Percentiles rank a stretch among this genome's conserved stretches.
These are phyloP conservation scores for Biscogniauxia sp. DNA, from an alignment of 2,329 filamentous ascomycete species.

Conservation along the genomic window DNA sequence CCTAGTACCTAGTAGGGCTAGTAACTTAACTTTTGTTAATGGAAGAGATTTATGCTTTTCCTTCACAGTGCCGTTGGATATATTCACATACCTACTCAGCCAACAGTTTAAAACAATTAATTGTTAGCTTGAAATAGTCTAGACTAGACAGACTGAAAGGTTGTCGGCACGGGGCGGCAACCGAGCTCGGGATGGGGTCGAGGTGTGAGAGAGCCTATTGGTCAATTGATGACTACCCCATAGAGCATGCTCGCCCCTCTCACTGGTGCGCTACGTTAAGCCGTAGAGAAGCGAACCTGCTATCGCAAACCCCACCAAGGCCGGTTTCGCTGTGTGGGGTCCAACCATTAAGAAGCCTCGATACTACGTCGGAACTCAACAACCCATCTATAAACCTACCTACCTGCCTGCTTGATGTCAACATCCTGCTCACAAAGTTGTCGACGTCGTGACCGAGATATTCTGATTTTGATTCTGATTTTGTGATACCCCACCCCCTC, in stretches of 20 bases:
- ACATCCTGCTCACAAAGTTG: neutral
- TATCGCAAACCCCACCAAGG: neutral
- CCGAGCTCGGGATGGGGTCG: neutral
- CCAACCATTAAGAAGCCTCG: no score
- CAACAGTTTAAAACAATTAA: neutral
- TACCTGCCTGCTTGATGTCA: neutral
- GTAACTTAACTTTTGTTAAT: neutral
- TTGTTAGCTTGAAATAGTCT: neutral
- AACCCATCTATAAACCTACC: no score
- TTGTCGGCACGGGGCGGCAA: neutral
- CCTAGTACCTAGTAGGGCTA: neutral
- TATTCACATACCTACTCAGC: neutral
- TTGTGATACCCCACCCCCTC: no score
- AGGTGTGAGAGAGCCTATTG: neutral
- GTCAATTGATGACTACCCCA: neutral
- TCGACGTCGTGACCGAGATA: no score
- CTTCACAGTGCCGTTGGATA: neutral
- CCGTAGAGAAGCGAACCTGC: conserved; percentile 22
- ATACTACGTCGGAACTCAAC: no score
- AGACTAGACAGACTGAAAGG: no score
- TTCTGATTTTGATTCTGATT: no score
- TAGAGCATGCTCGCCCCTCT: neutral
- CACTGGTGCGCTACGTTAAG: conserved; percentile 8
- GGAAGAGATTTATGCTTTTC: neutral
- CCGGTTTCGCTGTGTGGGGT: neutral